These are phyloP conservation scores for Linnemannia hyalina DNA, from an alignment of 192 early-diverging fungal species.

Conservation along the genomic window DNA sequence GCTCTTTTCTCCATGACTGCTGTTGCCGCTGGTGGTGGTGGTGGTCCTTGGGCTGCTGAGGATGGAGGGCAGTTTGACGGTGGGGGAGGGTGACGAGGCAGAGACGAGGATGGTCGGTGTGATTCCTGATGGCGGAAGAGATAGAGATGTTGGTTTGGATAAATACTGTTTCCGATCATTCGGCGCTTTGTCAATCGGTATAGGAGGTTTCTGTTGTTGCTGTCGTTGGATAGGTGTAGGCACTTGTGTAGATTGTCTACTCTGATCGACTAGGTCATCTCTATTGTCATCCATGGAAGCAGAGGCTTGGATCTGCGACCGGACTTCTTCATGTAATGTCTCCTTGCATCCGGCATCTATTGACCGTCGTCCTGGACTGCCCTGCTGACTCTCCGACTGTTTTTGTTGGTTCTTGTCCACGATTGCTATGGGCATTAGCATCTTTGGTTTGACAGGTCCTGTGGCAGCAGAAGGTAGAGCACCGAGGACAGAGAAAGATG, in stretches of 20 bases:
- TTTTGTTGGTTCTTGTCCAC: background rate
- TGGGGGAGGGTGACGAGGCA: background rate
- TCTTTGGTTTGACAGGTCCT: background rate
- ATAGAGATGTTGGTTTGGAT: background rate
- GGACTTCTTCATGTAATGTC: background rate
- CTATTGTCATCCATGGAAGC: background rate
- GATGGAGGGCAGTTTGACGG: background rate
- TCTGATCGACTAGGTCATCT: background rate
- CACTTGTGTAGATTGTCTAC: background rate
- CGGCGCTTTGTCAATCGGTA: background rate
- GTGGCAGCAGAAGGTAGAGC: too few species aligned
- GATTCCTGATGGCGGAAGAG: background rate
- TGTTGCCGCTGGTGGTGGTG: background rate
- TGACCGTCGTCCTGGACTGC: background rate
- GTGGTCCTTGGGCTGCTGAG: background rate
- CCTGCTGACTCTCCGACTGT: background rate
- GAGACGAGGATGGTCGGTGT: slow-evolving; percentile 1
- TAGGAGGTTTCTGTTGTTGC: background rate
- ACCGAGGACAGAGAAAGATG: background rate
- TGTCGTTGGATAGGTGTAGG: background rate
- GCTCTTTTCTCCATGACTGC: background rate
- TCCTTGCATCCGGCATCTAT: background rate
- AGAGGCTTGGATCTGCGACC: background rate
- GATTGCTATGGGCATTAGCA: background rate
- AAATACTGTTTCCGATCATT: background rate